phyloP scores from a whole-genome alignment of 2,329 filamentous ascomycete species.

The Diaporthe destruens region DNA sequence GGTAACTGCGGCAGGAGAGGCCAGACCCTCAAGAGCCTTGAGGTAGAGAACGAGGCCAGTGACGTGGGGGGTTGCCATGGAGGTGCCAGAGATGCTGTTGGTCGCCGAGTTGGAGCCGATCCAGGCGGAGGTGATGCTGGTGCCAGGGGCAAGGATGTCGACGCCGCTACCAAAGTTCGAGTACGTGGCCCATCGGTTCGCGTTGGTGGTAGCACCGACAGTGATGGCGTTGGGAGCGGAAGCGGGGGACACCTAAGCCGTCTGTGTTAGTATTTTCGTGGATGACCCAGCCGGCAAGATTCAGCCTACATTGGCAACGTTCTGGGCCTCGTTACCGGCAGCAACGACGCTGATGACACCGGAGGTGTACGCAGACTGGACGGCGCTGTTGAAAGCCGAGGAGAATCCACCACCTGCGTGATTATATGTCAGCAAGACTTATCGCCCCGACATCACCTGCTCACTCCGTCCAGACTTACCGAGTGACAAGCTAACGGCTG shows the following conservation, averaged over 20 bases:
- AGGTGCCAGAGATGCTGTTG: constrained; percentile 67
- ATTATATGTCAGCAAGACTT: not conserved
- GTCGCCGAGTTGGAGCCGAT: constrained; percentile 52
- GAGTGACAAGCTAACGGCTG: constrained; percentile 17
- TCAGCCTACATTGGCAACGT: constrained; percentile 45
- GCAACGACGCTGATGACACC: constrained; percentile 58
- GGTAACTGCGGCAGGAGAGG: constrained; percentile 19
- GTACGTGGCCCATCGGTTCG: constrained; percentile 53
- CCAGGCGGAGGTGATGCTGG: constrained; percentile 58
- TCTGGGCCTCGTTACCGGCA: constrained; percentile 55
- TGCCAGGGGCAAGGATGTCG: constrained; percentile 61
- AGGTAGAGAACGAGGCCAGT: constrained; percentile 62
- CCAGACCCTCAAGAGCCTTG: constrained; percentile 32
- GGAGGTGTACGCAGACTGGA: constrained; percentile 50
- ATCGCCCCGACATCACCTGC: rapidly evolving
- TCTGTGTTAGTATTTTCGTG: not conserved
- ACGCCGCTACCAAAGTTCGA: constrained; percentile 61
- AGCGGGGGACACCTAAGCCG: constrained; percentile 49
- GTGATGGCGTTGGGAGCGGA: constrained; percentile 56
- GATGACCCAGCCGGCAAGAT: not conserved
- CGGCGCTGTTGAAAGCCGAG: constrained; percentile 53
- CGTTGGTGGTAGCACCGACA: constrained; percentile 54
- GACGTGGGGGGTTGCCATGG: constrained; percentile 73
- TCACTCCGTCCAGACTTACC: not conserved
- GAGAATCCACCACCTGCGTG: constrained; percentile 37